Evolutionary conservation across 2,329 filamentous ascomycete genomes (phyloP).

Genomic region (Chrysoporthe puriensis): DNA sequence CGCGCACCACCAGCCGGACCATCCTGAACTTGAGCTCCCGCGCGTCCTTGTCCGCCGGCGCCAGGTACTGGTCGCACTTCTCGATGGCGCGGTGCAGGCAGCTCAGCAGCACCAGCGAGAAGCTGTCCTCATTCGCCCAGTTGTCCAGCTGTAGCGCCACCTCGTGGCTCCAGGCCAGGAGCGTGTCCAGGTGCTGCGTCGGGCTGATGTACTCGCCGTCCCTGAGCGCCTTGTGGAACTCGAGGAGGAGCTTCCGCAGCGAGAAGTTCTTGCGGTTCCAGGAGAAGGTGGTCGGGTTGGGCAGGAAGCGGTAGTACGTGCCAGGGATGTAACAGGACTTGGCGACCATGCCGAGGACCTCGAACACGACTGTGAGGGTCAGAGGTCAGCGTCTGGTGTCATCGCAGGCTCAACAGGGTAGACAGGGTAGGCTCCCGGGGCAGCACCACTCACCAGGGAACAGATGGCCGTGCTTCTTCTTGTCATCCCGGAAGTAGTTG

Average conservation of each 20-base stretch:
- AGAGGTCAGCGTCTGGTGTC: too few species aligned
- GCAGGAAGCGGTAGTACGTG: conserved; percentile 56
- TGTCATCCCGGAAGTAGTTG: conserved; percentile 46
- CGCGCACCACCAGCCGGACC: conserved; percentile 51
- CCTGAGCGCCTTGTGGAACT: conserved; percentile 41
- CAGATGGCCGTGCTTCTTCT: conserved; percentile 49
- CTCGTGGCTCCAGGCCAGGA: conserved; percentile 23
- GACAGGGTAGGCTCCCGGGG: neutral
- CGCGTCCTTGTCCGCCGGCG: conserved; percentile 27
- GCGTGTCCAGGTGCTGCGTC: conserved; percentile 23
- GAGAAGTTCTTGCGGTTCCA: conserved; percentile 57
- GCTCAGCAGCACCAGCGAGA: conserved; percentile 43
- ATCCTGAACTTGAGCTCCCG: conserved; percentile 37
- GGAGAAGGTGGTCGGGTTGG: conserved; percentile 58
- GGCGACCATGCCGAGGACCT: conserved; percentile 62
- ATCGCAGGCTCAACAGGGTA: conserved; percentile 28
- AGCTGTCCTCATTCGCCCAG: conserved; percentile 26
- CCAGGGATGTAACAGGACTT: conserved; percentile 53
- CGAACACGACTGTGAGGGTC: conserved; percentile 53
- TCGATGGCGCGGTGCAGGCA: conserved; percentile 46
- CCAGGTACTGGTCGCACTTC: conserved; percentile 47
- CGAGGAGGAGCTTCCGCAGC: conserved; percentile 45
- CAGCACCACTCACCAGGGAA: conserved; percentile 49
- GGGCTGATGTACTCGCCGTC: conserved; percentile 28
- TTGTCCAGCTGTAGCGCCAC: conserved; percentile 26